phyloP scores from a whole-genome alignment of 495 filamentous ascomycete species.

The Daldinia vernicosa region DNA sequence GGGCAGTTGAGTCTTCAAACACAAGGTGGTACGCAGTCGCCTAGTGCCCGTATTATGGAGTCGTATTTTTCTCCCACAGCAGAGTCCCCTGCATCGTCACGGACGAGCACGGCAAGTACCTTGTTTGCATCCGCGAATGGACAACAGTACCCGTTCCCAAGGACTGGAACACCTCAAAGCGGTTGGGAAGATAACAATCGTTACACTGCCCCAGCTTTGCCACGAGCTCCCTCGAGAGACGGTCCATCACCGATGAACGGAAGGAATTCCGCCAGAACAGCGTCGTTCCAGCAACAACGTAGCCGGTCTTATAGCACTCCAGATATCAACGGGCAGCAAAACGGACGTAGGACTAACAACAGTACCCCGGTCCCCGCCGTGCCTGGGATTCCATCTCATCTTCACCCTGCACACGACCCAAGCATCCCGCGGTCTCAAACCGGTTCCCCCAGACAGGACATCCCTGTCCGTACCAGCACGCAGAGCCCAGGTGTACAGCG shows the following conservation, averaged over 20 bases:
- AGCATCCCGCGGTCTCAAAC: slow-evolving; percentile 63
- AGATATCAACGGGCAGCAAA: slow-evolving; percentile 63
- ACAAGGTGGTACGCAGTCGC: slow-evolving; percentile 60
- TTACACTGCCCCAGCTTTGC: slow-evolving; percentile 87
- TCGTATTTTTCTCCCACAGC: slow-evolving; percentile 92
- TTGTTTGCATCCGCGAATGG: slow-evolving; percentile 67
- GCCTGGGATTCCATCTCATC: slow-evolving; percentile 64
- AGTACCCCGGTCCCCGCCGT: slow-evolving; percentile 59
- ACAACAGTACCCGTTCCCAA: slow-evolving; percentile 76
- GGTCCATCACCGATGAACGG: slow-evolving; percentile 71
- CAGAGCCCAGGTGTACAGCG: slow-evolving; percentile 62
- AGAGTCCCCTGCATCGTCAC: slow-evolving; percentile 83
- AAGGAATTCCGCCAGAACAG: slow-evolving; percentile 56
- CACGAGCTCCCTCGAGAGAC: slow-evolving; percentile 80
- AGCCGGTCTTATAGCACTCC: slow-evolving; percentile 70
- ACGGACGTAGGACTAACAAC: slow-evolving; percentile 48
- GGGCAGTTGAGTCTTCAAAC: slow-evolving; percentile 78
- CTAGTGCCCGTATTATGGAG: slow-evolving; percentile 62
- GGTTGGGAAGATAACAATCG: slow-evolving; percentile 71
- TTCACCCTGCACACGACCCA: slow-evolving; percentile 64
- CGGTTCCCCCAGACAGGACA: slow-evolving; percentile 61
- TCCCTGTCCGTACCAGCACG: slow-evolving; percentile 61
- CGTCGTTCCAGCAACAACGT: slow-evolving; percentile 59
- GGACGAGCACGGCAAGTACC: slow-evolving; percentile 70
- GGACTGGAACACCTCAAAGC: slow-evolving; percentile 70